These are phyloP conservation scores for barrel medic (Medicago truncatula) DNA, from an alignment of 306 rosid species.

Conservation along the genomic window DNA sequence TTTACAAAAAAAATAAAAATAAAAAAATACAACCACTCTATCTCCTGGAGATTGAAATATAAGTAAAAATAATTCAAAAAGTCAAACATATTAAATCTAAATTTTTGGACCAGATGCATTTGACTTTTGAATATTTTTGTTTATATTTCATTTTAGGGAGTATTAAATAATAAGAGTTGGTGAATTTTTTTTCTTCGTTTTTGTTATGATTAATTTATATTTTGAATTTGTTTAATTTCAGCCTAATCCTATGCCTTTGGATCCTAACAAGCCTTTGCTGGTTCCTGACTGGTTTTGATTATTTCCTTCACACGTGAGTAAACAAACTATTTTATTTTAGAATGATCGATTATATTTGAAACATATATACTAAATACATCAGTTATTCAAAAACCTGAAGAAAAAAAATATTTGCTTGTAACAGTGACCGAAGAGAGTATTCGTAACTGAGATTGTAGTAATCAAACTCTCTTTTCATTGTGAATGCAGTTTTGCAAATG, in stretches of 20 bases:
- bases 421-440: background rate
- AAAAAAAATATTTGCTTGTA: too few species aligned
- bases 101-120: too few species aligned
- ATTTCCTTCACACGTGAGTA: constrained; percentile 69
- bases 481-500: constrained; percentile 64
- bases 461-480: constrained; percentile 3
- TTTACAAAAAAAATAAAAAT: too few species aligned
- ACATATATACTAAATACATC: too few species aligned
- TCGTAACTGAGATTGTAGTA: background rate
- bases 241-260: constrained; percentile 70
- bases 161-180: background rate
- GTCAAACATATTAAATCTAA: too few species aligned
- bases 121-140: too few species aligned
- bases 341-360: background rate
- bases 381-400: too few species aligned
- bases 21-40: background rate
- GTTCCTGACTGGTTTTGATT: constrained; percentile 75
- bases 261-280: constrained; percentile 64
- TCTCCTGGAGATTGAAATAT: too few species aligned
- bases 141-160: too few species aligned
- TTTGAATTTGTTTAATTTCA: constrained; percentile 53
- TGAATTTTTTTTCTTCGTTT: background rate
- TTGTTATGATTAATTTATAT: background rate
- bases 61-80: too few species aligned
- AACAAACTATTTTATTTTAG: constrained; percentile 1